Conservation (phyloP, 305 asterid genomes). For the Andrographis paniculata region DNA sequence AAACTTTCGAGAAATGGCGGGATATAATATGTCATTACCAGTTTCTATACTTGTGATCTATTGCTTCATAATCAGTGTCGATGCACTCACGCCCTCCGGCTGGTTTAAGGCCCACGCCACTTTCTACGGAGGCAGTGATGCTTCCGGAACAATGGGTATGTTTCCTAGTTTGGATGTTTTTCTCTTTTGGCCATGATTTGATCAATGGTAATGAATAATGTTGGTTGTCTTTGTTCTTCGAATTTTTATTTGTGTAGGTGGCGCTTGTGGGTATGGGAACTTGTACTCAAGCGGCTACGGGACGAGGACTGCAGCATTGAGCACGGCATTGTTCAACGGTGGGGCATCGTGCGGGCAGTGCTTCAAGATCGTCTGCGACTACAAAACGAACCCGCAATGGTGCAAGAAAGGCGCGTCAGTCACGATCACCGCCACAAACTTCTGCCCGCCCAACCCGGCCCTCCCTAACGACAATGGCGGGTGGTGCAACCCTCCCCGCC, state of each 20-base stretch:
- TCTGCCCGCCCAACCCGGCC: slow-evolving; percentile 57
- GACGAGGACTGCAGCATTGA: slow-evolving; percentile 52
- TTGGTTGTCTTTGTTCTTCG: no score
- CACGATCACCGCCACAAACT: slow-evolving; percentile 57
- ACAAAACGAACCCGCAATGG: slow-evolving; percentile 27
- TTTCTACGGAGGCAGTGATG: slow-evolving; percentile 87
- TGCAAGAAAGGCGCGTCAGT: slow-evolving; percentile 43
- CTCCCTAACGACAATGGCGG: slow-evolving; percentile 60
- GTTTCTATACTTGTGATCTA: not conserved
- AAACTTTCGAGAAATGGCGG: not conserved
- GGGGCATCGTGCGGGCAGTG: slow-evolving; percentile 63
- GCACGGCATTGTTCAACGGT: slow-evolving; percentile 52
- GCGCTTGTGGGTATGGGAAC: slow-evolving; percentile 67
- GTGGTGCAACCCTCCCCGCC: slow-evolving; percentile 80
- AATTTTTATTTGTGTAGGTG: no score
- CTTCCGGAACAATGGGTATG: slow-evolving; percentile 91
- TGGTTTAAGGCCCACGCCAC: slow-evolving; percentile 76
- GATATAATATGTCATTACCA: not conserved
- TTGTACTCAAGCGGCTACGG: slow-evolving; percentile 47
- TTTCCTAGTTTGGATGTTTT: not conserved
- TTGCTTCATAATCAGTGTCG: slow-evolving; percentile 28
- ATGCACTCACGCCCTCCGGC: slow-evolving; percentile 52
- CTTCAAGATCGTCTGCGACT: slow-evolving; percentile 46
- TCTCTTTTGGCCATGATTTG: not conserved
- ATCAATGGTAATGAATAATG: not conserved